phyloP scores from a whole-genome alignment of 2,329 filamentous ascomycete species.

The Aspergillus tamarii region DNA sequence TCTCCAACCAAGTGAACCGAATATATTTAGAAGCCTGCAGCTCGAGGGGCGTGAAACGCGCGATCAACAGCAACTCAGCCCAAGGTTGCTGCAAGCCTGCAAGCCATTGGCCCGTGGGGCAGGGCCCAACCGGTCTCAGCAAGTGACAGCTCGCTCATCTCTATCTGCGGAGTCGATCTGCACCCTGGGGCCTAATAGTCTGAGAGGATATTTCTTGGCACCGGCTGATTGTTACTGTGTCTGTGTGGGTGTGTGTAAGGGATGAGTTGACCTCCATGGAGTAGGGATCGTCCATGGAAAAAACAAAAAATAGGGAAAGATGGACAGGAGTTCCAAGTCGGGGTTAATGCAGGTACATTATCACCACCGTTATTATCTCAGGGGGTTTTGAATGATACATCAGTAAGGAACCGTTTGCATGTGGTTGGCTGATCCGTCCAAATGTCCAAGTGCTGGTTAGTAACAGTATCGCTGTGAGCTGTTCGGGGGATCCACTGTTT shows the following conservation, averaged over 20 bases:
- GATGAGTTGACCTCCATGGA: neutral
- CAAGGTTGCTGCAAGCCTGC: neutral
- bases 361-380: neutral
- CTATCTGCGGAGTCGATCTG: slow-evolving; percentile 1
- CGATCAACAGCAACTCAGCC: neutral
- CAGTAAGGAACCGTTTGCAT: neutral
- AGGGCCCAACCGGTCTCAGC: neutral
- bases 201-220: neutral
- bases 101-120: slow-evolving; percentile 1
- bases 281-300: neutral
- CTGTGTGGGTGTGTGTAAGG: neutral
- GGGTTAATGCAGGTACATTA: neutral
- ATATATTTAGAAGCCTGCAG: slow-evolving; percentile 2
- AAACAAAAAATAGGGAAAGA: neutral
- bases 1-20: neutral
- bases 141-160: slow-evolving; percentile 3
- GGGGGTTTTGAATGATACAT: neutral
- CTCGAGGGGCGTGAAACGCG: neutral
- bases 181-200: neutral
- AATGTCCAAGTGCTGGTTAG: neutral
- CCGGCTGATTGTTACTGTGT: neutral
- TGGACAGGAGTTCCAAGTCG: neutral
- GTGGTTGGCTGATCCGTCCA: neutral
- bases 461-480: neutral
- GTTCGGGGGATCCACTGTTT: neutral